phyloP scores from a whole-genome alignment of 129 eudicot genomes.

The Pulicaria dysenterica region DNA sequence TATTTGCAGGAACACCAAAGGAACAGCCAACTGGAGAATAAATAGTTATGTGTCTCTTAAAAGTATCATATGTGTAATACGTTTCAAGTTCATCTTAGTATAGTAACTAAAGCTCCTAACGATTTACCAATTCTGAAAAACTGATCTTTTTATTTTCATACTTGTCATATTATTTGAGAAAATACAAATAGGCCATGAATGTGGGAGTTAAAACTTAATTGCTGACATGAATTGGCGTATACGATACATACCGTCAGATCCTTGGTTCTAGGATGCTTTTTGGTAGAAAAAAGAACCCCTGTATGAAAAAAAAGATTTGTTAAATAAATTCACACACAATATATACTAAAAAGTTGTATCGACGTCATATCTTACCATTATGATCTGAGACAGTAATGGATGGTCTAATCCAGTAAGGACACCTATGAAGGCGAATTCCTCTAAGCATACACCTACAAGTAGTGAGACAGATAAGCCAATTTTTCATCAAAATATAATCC shows the following conservation, averaged over 20 bases:
- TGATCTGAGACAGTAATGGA: constrained; percentile 85
- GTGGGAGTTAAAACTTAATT: not conserved
- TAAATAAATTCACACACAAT: not conserved
- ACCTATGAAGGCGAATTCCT: constrained; percentile 92
- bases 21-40: not conserved
- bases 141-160: too few species aligned
- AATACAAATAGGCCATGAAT: constrained; percentile 1
- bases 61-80: not conserved
- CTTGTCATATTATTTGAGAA: too few species aligned
- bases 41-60: not conserved
- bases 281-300: constrained; percentile 57
- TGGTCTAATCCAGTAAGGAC: constrained; percentile 97
- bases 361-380: constrained; percentile 58
- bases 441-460: constrained; percentile 88
- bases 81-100: not conserved
- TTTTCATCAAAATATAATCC: constrained; percentile 1
- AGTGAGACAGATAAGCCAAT: not conserved
- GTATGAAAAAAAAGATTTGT: constrained; percentile 12
- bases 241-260: constrained; percentile 48
- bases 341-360: not conserved
- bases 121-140: too few species aligned
- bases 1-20: not conserved
- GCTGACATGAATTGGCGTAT: not conserved
- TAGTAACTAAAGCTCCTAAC: too few species aligned
- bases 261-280: constrained; percentile 64